Base-by-base conservation (phyloP, 2,329 filamentous ascomycete genomes). In the Blastomyces emzantsi region DNA sequence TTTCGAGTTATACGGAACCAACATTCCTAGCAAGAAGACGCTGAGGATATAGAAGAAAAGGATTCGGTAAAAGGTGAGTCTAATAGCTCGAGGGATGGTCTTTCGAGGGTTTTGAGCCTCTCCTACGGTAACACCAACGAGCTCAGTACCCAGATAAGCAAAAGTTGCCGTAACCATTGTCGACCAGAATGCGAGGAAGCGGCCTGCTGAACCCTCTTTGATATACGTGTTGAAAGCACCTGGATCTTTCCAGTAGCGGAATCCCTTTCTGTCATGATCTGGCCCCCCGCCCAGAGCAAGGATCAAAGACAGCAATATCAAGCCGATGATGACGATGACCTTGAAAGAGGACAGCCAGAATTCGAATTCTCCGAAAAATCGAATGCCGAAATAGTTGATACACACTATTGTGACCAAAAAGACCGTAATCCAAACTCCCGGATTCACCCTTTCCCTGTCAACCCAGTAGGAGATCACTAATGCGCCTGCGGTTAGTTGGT, bases 391-490 rank as follows among this genome's bases (percentile, higher is more conserved):
- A 71, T 86, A 87, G 73, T 90, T 90, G 79, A 90, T 87, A 67
- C 73, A 74, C 64, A 88, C 69, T 69, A 90, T 88, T 61, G 77
- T 66, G 33, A 88, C 78, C 3, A 89, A 76, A 76, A 90, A 87
- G 60, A 90, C 81, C 49, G 90, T 82, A 63, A 95, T 92, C 77
- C 86, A 94, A 15, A 93, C 88, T 60, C 89, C 90, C 0, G 90
- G 87, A 70, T 93, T 92, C 63, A 93, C 81, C 55, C 76, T 79
- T 0, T 88, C 82, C 36, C 83, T 77, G 1, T 80, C 73, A 13
- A 90, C 77, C 90, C 91, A 95, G 70, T 86, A 92, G 68, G 88
- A 85, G 64, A 95, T 88, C 64, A 93, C 88, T 47, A 95, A 76
- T 5, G 89, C 85, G n/a, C 83, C 85, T 36, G 90, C 90, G 0